phyloP scores from a whole-genome alignment of 176 grass and related monocot species.

The Secale cereale region DNA sequence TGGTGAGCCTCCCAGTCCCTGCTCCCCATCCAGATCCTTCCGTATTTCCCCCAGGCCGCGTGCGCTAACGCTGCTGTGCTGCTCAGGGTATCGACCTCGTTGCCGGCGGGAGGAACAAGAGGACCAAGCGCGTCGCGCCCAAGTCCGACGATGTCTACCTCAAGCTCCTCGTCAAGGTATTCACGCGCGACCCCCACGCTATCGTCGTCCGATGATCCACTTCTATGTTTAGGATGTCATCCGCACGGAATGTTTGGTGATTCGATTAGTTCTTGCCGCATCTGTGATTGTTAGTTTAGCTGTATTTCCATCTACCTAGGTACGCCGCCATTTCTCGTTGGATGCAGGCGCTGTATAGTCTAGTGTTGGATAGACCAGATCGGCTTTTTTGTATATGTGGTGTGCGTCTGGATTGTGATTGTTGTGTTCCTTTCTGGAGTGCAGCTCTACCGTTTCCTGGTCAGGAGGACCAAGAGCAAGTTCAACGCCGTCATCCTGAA shows the following conservation, averaged over 20 bases:
- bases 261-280: neutral
- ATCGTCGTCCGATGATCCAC: neutral
- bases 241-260: neutral
- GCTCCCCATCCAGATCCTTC: neutral
- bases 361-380: neutral
- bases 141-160: conserved; percentile 79
- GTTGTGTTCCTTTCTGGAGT: neutral
- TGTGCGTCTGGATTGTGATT: neutral
- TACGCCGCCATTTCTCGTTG: neutral
- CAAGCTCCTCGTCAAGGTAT: conserved; percentile 70
- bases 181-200: neutral
- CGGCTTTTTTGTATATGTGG: neutral
- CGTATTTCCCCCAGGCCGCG: no score
- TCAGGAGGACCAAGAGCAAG: conserved; percentile 75
- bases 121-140: conserved; percentile 57
- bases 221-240: neutral
- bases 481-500: conserved; percentile 81
- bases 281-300: neutral
- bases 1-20: neutral
- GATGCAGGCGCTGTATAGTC: neutral
- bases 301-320: neutral
- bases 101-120: conserved; percentile 73
- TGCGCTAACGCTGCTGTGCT: neutral
- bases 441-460: conserved; percentile 76
- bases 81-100: conserved; percentile 67